These are phyloP conservation scores for Rubia balearica DNA, from an alignment of 305 asterid genomes.

Conservation along the genomic window DNA sequence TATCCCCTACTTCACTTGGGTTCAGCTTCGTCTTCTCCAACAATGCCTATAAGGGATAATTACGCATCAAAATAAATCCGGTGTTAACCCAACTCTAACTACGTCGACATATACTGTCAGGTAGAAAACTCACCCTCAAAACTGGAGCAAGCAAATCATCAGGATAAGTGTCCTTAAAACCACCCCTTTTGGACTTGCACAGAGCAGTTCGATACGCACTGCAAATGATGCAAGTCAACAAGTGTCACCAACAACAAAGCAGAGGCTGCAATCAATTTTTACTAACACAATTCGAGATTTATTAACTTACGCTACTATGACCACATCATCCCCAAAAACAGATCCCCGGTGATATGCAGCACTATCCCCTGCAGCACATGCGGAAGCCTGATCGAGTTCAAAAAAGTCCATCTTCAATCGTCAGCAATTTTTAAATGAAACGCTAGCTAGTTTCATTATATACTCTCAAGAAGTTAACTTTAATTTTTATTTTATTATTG, in stretches of 20 bases:
- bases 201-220: constrained; percentile 87
- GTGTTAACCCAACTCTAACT: neutral
- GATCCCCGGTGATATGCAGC: constrained; percentile 80
- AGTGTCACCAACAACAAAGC: neutral
- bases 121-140: constrained; percentile 48
- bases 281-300: neutral
- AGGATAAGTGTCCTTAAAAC: constrained; percentile 92
- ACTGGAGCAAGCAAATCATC: constrained; percentile 95
- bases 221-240: constrained; percentile 20
- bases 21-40: constrained; percentile 70
- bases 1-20: constrained; percentile 94
- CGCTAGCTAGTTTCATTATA: too few species aligned
- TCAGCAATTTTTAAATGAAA: neutral
- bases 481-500: neutral
- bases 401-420: neutral
- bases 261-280: neutral
- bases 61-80: neutral
- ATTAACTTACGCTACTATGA: constrained; percentile 4
- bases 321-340: constrained; percentile 73
- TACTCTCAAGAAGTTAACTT: neutral
- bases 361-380: constrained; percentile 76
- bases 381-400: constrained; percentile 43
- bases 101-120: constrained; percentile 1
- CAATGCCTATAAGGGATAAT: constrained; percentile 43
- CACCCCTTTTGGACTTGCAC: constrained; percentile 95